Percentiles rank a stretch among this genome's conserved stretches.
Evolutionary conservation across 1,139 yeast species (phyloP).

Genomic region (Sugiyamaella pinicola): DNA sequence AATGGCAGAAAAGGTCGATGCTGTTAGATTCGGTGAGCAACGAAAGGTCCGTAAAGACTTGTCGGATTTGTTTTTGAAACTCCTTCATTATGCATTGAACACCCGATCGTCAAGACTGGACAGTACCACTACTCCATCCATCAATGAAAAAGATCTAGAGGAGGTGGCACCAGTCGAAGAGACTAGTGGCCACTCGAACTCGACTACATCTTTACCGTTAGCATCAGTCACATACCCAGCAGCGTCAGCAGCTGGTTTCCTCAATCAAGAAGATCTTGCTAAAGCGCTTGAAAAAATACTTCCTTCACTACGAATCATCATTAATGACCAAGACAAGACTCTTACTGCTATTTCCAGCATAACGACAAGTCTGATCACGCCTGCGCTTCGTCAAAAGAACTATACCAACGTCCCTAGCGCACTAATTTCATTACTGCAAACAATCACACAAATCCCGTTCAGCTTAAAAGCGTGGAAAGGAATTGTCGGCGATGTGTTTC

Average conservation of each 20-base stretch:
- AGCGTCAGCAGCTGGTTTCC: not conserved
- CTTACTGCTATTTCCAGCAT: slow-evolving; percentile 46
- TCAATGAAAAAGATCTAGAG: slow-evolving; percentile 24
- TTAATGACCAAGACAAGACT: slow-evolving; percentile 54
- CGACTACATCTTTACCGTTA: slow-evolving; percentile 19
- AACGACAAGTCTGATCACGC: slow-evolving; percentile 46
- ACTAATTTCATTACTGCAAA: slow-evolving; percentile 37
- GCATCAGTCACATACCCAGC: not conserved
- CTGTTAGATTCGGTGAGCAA: slow-evolving; percentile 63
- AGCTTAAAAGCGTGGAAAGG: slow-evolving; percentile 45
- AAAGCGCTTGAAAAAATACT: slow-evolving; percentile 46
- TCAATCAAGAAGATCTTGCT: slow-evolving; percentile 45
- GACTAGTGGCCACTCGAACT: slow-evolving; percentile 8
- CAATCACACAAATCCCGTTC: slow-evolving; percentile 32
- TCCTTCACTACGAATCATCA: slow-evolving; percentile 46
- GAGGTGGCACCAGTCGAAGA: slow-evolving; percentile 4
- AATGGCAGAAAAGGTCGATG: slow-evolving; percentile 57
- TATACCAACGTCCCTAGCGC: slow-evolving; percentile 24
- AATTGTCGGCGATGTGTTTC: slow-evolving; percentile 43
- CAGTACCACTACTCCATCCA: not conserved
- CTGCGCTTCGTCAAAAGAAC: slow-evolving; percentile 47
- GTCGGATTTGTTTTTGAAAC: slow-evolving; percentile 60
- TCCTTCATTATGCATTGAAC: slow-evolving; percentile 51
- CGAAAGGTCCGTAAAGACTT: slow-evolving; percentile 65
- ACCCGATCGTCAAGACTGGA: slow-evolving; percentile 29